These are phyloP conservation scores for Pichia rugopelliculosa DNA, from an alignment of 805 yeast species.

Conservation along the genomic window DNA sequence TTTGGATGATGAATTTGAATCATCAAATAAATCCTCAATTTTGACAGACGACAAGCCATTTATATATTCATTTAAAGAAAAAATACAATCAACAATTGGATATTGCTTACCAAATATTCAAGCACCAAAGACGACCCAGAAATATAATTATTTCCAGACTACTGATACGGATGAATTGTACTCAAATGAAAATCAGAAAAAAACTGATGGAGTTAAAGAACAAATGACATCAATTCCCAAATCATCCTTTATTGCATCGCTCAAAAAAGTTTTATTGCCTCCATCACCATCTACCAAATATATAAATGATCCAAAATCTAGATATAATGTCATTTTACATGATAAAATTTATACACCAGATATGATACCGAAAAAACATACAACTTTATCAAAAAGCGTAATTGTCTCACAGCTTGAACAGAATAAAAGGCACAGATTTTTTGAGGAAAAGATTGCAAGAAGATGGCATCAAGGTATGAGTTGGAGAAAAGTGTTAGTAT, in stretches of 20 bases:
- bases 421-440: conserved; percentile 33
- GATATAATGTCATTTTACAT: conserved; percentile 65
- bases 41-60: not conserved
- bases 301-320: conserved; percentile 55
- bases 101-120: conserved; percentile 34
- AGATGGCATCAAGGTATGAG: conserved; percentile 76
- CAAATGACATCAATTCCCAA: conserved; percentile 40
- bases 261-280: conserved; percentile 68
- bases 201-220: conserved; percentile 1
- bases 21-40: not conserved
- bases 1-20: conserved; percentile 11
- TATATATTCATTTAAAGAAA: conserved; percentile 18
- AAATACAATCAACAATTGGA: conserved; percentile 36
- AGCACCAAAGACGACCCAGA: conserved; percentile 14
- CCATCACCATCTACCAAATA: conserved; percentile 69
- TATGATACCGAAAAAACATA: conserved; percentile 24
- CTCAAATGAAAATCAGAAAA: conserved; percentile 8
- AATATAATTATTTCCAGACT: conserved; percentile 28
- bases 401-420: conserved; percentile 20
- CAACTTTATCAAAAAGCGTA: conserved; percentile 23
- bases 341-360: conserved; percentile 75
- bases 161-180: conserved; percentile 9
- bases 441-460: conserved; percentile 79
- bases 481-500: conserved; percentile 90
- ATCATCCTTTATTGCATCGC: conserved; percentile 72